phyloP scores from a whole-genome alignment of 2,329 filamentous ascomycete genomes.

The Amesomyces nigricolor region DNA sequence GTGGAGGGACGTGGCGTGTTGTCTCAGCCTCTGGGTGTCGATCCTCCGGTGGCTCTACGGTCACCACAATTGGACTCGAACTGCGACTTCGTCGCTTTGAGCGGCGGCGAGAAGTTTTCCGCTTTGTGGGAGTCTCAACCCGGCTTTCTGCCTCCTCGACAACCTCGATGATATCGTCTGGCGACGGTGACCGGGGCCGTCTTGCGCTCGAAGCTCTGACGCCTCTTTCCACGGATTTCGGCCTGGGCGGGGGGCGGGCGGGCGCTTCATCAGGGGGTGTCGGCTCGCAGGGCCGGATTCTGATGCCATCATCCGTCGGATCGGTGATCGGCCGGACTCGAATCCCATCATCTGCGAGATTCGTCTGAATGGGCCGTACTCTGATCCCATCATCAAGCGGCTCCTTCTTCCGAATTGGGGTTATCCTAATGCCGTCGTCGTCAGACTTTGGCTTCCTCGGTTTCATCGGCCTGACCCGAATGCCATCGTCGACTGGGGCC shows the following conservation, averaged over 20 bases:
- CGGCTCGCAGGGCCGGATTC: neutral
- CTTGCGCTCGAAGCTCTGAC: constrained; percentile 25
- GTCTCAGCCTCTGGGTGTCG: constrained; percentile 26
- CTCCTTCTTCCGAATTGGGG: constrained; percentile 26
- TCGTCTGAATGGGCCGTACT: constrained; percentile 13
- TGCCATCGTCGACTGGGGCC: constrained; percentile 17
- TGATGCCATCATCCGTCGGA: constrained; percentile 26
- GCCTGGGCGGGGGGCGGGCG: constrained; percentile 27
- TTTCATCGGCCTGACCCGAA: constrained; percentile 18
- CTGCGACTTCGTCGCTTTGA: constrained; percentile 22
- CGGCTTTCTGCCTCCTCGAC: constrained; percentile 36
- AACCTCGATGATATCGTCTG: constrained; percentile 28
- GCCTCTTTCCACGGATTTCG: constrained; percentile 25
- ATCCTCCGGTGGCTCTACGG: constrained; percentile 31
- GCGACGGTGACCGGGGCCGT: constrained; percentile 15
- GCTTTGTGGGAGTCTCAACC: constrained; percentile 36
- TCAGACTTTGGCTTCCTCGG: constrained; percentile 12
- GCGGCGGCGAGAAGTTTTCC: constrained; percentile 24
- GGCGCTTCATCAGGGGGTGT: constrained; percentile 28
- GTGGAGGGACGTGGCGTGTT: constrained; percentile 19
- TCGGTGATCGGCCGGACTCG: constrained; percentile 36
- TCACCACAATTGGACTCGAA: constrained; percentile 28
- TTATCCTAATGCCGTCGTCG: constrained; percentile 23
- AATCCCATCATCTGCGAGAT: constrained; percentile 26
- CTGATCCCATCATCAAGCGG: constrained; percentile 27